Conservation (phyloP, 345 rosid genomes). For the Cardiospermum halicacabum region DNA sequence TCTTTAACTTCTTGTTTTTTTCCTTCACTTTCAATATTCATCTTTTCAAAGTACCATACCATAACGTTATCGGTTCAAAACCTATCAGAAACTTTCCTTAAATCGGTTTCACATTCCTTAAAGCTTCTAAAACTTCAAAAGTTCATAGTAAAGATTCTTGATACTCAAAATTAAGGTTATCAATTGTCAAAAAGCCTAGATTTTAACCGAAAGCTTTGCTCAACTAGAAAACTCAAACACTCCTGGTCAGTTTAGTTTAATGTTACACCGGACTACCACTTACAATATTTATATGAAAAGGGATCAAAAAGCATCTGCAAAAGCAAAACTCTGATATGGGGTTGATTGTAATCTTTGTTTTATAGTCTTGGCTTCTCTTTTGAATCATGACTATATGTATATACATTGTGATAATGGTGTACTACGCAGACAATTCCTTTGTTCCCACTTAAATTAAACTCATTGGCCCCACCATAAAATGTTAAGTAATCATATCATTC, state of each 20-base stretch:
- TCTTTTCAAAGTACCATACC: too few relatives aligned
- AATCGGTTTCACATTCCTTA: neutral
- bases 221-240: constrained; percentile 4
- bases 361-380: constrained; percentile 16
- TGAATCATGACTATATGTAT: neutral
- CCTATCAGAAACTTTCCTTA: neutral
- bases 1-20: constrained; percentile 23
- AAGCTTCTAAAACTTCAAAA: neutral
- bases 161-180: neutral
- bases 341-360: constrained; percentile 2
- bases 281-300: constrained; percentile 9
- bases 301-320: constrained; percentile 20
- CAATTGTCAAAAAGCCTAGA: constrained; percentile 9
- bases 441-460: constrained; percentile 11
- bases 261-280: constrained; percentile 26
- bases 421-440: constrained; percentile 4
- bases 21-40: constrained; percentile 14
- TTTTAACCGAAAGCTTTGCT: constrained; percentile 36
- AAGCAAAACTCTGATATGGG: constrained; percentile 3
- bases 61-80: neutral
- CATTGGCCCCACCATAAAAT: constrained; percentile 22
- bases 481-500: constrained; percentile 11
- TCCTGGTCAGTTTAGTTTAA: neutral
- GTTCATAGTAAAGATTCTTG: neutral
- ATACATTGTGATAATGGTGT: neutral